A percentile compares a stretch with the other conserved stretches of the same genome.
phyloP scores from a whole-genome alignment of 148 eudicot genomes.

The Polygonum maritimum region DNA sequence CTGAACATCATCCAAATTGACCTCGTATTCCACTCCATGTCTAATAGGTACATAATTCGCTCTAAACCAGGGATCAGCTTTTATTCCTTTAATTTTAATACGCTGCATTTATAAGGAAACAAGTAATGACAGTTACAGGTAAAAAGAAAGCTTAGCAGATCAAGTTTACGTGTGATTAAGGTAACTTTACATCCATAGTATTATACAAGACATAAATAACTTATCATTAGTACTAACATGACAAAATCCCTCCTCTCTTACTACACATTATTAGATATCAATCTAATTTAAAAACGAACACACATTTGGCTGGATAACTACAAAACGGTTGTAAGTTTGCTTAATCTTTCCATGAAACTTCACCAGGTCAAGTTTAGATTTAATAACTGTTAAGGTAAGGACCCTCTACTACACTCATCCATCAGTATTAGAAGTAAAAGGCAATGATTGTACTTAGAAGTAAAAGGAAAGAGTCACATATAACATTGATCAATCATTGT shows the following conservation, averaged over 20 bases:
- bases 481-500: too few relatives aligned
- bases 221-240: neutral
- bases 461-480: too few relatives aligned
- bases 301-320: neutral
- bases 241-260: neutral
- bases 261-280: neutral
- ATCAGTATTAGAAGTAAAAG: too few relatives aligned
- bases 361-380: too few relatives aligned
- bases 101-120: constrained; percentile 44
- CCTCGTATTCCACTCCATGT: constrained; percentile 62
- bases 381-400: too few relatives aligned
- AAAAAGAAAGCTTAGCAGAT: neutral
- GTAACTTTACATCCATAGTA: too few relatives aligned
- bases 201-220: too few relatives aligned
- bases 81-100: constrained; percentile 69
- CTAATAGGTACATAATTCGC: constrained; percentile 51
- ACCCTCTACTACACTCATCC: neutral
- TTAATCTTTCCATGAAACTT: too few relatives aligned
- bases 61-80: constrained; percentile 69
- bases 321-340: neutral
- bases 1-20: constrained; percentile 79
- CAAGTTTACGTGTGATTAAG: neutral
- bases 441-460: too few relatives aligned
- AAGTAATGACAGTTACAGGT: neutral
- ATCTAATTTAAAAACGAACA: neutral